phyloP scores from a whole-genome alignment of 768 basidiomycete genomes.

The Mycena galericulata region DNA sequence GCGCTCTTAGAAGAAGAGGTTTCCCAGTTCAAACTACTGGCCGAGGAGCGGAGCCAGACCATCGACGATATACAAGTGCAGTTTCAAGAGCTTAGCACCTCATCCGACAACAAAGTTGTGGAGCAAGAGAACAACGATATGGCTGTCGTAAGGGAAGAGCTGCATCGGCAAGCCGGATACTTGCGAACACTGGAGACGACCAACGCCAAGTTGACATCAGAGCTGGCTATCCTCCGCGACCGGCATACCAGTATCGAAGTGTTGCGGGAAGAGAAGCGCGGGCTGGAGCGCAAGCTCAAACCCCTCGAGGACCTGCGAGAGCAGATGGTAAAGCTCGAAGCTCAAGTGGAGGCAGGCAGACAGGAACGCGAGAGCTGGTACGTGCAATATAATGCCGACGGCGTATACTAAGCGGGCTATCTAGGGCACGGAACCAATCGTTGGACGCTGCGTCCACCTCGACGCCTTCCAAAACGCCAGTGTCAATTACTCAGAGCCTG shows the following conservation, averaged over 20 bases:
- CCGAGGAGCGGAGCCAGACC: conserved; percentile 54
- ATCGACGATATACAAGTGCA: conserved; percentile 60
- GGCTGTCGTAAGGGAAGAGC: conserved; percentile 73
- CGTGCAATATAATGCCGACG: conserved; percentile 30
- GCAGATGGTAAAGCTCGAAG: conserved; percentile 68
- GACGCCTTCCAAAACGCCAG: conserved; percentile 58
- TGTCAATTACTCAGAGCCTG: conserved; percentile 69
- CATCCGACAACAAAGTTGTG: conserved; percentile 46
- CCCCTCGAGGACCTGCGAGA: conserved; percentile 67
- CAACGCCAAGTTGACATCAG: conserved; percentile 66
- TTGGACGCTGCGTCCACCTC: conserved; percentile 38
- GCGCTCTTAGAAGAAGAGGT: conserved; percentile 63
- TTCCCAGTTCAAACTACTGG: conserved; percentile 52
- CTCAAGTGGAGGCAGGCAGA: conserved; percentile 70
- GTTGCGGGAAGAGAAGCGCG: conserved; percentile 78
- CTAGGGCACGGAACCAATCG: conserved; percentile 42
- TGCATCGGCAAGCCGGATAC: conserved; percentile 74
- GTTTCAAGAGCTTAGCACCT: conserved; percentile 56
- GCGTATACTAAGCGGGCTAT: conserved; percentile 8
- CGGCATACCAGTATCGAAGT: conserved; percentile 74
- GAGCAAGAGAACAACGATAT: conserved; percentile 65
- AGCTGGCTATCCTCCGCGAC: conserved; percentile 66
- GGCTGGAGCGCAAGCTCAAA: conserved; percentile 64
- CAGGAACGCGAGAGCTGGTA: conserved; percentile 71
- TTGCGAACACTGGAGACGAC: conserved; percentile 68